Base-by-base conservation (phyloP, 345 rosid species). In the Iberis pinnata region DNA sequence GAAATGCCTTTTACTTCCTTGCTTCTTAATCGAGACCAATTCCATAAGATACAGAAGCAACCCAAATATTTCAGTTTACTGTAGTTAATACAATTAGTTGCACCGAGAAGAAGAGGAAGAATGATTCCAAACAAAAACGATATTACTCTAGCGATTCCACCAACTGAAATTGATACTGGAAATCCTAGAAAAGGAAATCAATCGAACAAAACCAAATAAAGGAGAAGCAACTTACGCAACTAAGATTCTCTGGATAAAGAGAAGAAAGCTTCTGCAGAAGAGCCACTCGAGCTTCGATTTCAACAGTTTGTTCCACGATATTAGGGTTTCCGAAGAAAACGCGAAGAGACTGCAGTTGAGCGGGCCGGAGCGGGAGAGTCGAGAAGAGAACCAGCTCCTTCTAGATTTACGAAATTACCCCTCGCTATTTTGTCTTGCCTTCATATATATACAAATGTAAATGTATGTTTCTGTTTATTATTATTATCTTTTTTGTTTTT, bases 321-420 rank as follows among this genome's bases (percentile, higher is more conserved):
- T 65, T 66, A 66, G 70, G 70, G 70, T 66, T 66, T 51, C 55
- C 14, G 29, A 15, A 29, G 35, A 52, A 32, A 27, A 26, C 35
- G 54, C 61, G 11, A 48, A 18, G 31, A 47, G 39, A 36, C 36
- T 20, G 33, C 59, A 20, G 9, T 41, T 25, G 3, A 22, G 37
- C 26, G 37, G n/a, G n/a, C n/a, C 54, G 65, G 70, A 58, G 70
- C 60, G 70, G 65, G 71, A 53, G 61, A 33, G 32, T 56, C 63
- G 53, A 53, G 56, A 47, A 43, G 29, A 4, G 8, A 7, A 11
- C 17, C 64, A 58, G 58, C 64, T 50, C 54, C 20, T 2, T 29
- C 12, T 0, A 1, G 7, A 0, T 36, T 66, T 58, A 58, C 70
- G 3, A 58, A 18, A 18, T 2, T 10, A 50, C 59, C 70, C 70